These are phyloP conservation scores for Pyrrhoderma lamaoense DNA, from an alignment of 1,284 basidiomycete genomes.

Conservation along the genomic window DNA sequence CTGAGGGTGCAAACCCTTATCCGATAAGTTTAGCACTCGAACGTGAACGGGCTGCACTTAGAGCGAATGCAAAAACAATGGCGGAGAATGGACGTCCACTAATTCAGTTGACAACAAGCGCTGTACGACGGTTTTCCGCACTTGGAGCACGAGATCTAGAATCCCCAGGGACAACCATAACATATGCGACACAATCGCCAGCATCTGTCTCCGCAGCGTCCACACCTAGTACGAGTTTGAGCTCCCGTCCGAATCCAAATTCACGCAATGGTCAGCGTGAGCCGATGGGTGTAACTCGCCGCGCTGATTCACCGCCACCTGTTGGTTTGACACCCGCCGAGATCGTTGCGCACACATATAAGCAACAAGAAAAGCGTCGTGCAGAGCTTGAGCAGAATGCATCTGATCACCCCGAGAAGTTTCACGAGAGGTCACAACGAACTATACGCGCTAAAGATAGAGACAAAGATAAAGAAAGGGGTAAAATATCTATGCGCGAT, in stretches of 20 bases:
- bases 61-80: background rate
- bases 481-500: background rate
- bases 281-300: background rate
- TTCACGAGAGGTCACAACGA: constrained; percentile 9
- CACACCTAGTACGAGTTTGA: background rate
- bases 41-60: constrained; percentile 5
- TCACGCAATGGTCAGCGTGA: background rate
- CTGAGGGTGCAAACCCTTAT: constrained; percentile 12
- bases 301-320: constrained; percentile 11
- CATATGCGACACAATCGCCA: background rate
- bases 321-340: constrained; percentile 46
- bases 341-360: constrained; percentile 51
- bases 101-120: constrained; percentile 14
- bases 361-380: constrained; percentile 39
- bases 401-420: constrained; percentile 18
- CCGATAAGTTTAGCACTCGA: constrained; percentile 8
- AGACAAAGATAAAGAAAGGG: constrained; percentile 13
- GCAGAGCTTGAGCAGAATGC: constrained; percentile 21
- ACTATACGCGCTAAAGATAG: constrained; percentile 17
- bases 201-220: background rate
- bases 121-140: constrained; percentile 11
- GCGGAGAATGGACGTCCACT: background rate
- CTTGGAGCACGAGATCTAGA: constrained; percentile 4
- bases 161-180: constrained; percentile 9
- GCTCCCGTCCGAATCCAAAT: background rate